Percentiles rank a stretch among this genome's conserved stretches.
These are phyloP conservation scores for Puccinia hordei DNA, from an alignment of 1,284 basidiomycete species.

Conservation along the genomic window DNA sequence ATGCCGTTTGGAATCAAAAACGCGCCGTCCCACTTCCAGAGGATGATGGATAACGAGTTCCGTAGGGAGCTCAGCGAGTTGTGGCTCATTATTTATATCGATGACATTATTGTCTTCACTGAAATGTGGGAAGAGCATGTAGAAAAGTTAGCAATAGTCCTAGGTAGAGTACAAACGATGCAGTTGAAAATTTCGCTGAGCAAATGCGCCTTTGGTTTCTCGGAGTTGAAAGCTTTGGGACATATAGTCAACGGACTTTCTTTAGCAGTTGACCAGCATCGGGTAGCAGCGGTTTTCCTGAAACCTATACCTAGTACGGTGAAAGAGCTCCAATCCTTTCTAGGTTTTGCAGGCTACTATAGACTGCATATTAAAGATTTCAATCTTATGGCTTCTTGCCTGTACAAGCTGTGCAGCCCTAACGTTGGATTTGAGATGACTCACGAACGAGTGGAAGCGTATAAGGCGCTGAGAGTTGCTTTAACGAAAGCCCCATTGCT, in stretches of 20 bases:
- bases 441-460: slow-evolving; percentile 2
- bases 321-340: too few species aligned
- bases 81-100: slow-evolving; percentile 18
- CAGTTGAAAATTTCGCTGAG: slow-evolving; percentile 10
- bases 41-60: slow-evolving; percentile 24
- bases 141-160: neutral
- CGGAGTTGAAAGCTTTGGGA: slow-evolving; percentile 8
- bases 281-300: neutral
- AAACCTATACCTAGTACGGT: neutral
- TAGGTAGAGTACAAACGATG: neutral
- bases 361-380: too few species aligned
- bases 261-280: neutral
- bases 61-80: neutral
- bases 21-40: too few species aligned
- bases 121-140: neutral
- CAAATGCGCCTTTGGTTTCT: slow-evolving; percentile 14
- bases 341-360: too few species aligned
- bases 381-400: too few species aligned
- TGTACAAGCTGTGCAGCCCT: too few species aligned
- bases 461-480: neutral
- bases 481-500: neutral
- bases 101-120: slow-evolving; percentile 15
- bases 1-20: slow-evolving; percentile 9
- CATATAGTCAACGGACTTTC: neutral
- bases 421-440: neutral